Base-by-base conservation (phyloP, 2,329 filamentous ascomycete genomes). In the Fusarium heterosporum region DNA sequence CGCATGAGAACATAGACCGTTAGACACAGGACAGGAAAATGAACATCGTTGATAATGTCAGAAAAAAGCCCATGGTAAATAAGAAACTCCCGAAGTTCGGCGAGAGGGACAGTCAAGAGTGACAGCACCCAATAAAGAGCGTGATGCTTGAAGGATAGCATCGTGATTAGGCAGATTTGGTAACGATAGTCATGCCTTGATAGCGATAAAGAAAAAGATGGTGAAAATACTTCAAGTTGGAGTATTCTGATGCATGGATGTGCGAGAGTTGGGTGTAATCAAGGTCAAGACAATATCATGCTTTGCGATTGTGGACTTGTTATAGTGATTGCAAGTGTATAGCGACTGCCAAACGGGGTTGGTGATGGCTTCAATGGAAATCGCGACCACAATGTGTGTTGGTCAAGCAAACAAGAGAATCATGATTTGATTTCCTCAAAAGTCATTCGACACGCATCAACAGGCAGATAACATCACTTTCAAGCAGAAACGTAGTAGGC, bases 121-220 rank as follows among this genome's bases (percentile, higher is more conserved):
- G 70, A 68, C 11, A 72, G 5, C 8, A 13, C 42, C 70, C 70
- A 72, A 48, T 63, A 61, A 36, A 70, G 38, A 29, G 55, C 6
- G 45, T 72, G 68, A 25, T 66, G 8, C 16, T 49, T 56, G 16
- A 53, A 19, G 9, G 67, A 72, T 9, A 72, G 43, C 69, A 72
- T 72, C 13, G 38, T 32, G 38, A 16, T 41, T 17, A 26, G 11
- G 25, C 28, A 38, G 19, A 22, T 22, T 28, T 29, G 22, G 8
- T n/a, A 11, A 8, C 22, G 11, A 36, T 51, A 45, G 6, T 26
- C 34, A 50, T 41, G 53, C 4, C 53, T 19, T 14, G 14, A 10
- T 40, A 5, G 10, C 22, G 29, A 26, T 32, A 13, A n/a, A 13
- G 17, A 17, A 30, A 19, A 55, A n/a, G 46, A 52, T 22, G 11